Percentiles rank a stretch among this genome's conserved stretches.
Evolutionary conservation across 805 yeast genomes (phyloP).

Genomic region (Kodamaea hsintzibuensis): DNA sequence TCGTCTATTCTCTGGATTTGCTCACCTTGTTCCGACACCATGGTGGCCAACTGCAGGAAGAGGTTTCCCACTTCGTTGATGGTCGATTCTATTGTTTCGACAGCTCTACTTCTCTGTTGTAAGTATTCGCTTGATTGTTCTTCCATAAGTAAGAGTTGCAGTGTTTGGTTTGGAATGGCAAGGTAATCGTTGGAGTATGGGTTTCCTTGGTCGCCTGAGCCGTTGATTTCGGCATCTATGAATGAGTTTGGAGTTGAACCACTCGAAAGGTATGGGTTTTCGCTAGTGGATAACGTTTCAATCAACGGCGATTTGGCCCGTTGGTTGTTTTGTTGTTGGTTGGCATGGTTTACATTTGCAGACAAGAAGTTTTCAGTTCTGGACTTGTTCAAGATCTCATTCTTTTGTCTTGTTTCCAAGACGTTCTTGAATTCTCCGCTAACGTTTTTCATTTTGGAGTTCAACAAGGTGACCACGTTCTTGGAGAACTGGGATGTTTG

Average conservation of each 20-base stretch:
- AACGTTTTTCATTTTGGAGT: constrained; percentile 87
- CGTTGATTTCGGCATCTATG: constrained; percentile 22
- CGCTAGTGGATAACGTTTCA: constrained; percentile 26
- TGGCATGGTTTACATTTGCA: constrained; percentile 32
- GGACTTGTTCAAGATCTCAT: constrained; percentile 75
- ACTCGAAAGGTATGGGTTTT: constrained; percentile 33
- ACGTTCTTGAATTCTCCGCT: constrained; percentile 90
- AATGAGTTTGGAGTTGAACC: constrained; percentile 18
- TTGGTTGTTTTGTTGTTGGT: constrained; percentile 6
- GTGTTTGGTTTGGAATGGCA: constrained; percentile 79
- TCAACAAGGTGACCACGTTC: constrained; percentile 83
- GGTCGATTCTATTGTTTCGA: constrained; percentile 95
- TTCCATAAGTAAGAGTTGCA: constrained; percentile 71
- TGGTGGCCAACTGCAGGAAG: constrained; percentile 91
- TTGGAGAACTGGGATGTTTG: constrained; percentile 74
- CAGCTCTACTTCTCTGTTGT: constrained; percentile 84
- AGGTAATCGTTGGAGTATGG: constrained; percentile 49
- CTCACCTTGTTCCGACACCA: constrained; percentile 98
- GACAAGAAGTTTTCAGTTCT: constrained; percentile 85
- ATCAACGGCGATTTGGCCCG: constrained; percentile 8
- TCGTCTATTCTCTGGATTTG: constrained; percentile 93
- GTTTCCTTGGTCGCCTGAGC: constrained; percentile 15
- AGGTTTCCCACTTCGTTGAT: constrained; percentile 94
- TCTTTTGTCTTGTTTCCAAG: constrained; percentile 81
- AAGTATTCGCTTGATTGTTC: constrained; percentile 77